Evolutionary conservation across 1,139 yeast genomes (phyloP), one percentile per base, ranked within the genome.

Genomic region (Yarrowia galli): DNA sequence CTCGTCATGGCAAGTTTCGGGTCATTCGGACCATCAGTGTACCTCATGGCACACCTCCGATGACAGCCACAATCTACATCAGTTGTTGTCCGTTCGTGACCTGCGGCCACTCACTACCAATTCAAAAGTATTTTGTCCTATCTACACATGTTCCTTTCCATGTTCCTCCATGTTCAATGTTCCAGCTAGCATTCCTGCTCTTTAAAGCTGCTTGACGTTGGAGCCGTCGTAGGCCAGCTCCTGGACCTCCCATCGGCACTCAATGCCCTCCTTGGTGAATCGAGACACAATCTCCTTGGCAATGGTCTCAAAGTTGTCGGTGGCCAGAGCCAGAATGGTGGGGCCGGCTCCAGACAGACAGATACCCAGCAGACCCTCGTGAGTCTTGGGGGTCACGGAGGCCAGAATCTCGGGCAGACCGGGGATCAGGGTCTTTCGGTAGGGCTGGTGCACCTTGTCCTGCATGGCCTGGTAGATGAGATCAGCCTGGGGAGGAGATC

Each of bases 311-410:
- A 87, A 95, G 75, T 91, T 89, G 20, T 85, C 89, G 7, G 97
- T 92, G 15, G 99, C 99, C 71, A 95, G 84, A 67, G 97, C 97
- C 73, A 95, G 82, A 69, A 95, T 93, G 23, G 99, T 95, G 68
- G 99, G 99, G 1, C 99, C 99, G 7, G 99, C 99, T 67, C 99
- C 99, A 22, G 97, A 90, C 68, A 95, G 83, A 78, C 99, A 95
- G 73, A 95, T 92, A 66, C 99, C 99, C 72, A 96, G 83, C 61
- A 93, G 83, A 2, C 98, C 98, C 0, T 89, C 89, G 76, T 91
- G 91, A 5, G 91, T 82, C 48, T 85, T 83, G 43, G 98, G 98
- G 0, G 96, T 91, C 68, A 93, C 88, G 18, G 89, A 84, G n/a
- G 86, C 81, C 73, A 95, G 83, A 53, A 95, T 92, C 71, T 91